Percentiles rank a stretch among this genome's conserved stretches.
These are phyloP conservation scores for Chalara sp. DNA, from an alignment of 2,329 filamentous ascomycete species.

Conservation along the genomic window DNA sequence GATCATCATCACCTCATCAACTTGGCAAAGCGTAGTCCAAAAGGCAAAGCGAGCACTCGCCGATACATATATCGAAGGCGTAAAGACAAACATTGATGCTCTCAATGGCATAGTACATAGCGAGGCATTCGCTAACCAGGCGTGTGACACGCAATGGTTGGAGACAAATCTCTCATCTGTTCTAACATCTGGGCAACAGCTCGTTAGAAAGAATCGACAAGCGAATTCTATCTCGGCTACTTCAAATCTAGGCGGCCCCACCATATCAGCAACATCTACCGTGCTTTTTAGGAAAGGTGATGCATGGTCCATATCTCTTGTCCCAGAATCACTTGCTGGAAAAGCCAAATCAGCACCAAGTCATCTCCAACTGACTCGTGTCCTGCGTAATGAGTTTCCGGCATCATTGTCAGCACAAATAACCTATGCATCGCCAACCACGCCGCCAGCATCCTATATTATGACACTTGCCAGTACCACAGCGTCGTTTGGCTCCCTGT, in stretches of 20 bases:
- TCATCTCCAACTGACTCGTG: constrained; percentile 45
- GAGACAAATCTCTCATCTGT: constrained; percentile 37
- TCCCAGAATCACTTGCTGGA: constrained; percentile 22
- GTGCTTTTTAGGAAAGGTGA: constrained; percentile 51
- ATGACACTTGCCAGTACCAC: constrained; percentile 31
- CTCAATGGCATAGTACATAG: constrained; percentile 46
- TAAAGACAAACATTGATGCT: constrained; percentile 51
- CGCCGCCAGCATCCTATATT: constrained; percentile 36
- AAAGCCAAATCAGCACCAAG: constrained; percentile 29
- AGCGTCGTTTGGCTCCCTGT: constrained; percentile 42
- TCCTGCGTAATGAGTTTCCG: constrained; percentile 56
- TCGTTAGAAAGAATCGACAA: constrained; percentile 28
- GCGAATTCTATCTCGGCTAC: constrained; percentile 16
- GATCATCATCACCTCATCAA: constrained; percentile 37
- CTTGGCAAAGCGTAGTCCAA: constrained; percentile 42
- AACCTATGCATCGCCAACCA: constrained; percentile 37
- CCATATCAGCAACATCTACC: constrained; percentile 28
- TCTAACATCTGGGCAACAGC: constrained; percentile 26
- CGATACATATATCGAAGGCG: constrained; percentile 47
- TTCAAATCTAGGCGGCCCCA: not conserved
- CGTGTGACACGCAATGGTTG: constrained; percentile 51
- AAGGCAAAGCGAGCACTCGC: constrained; percentile 49
- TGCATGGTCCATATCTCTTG: constrained; percentile 46
- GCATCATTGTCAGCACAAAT: constrained; percentile 45
- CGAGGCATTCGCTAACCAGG: constrained; percentile 39